These are phyloP conservation scores for Gnomoniopsis smithogilvyi DNA, from an alignment of 2,329 filamentous ascomycete species.

Conservation along the genomic window DNA sequence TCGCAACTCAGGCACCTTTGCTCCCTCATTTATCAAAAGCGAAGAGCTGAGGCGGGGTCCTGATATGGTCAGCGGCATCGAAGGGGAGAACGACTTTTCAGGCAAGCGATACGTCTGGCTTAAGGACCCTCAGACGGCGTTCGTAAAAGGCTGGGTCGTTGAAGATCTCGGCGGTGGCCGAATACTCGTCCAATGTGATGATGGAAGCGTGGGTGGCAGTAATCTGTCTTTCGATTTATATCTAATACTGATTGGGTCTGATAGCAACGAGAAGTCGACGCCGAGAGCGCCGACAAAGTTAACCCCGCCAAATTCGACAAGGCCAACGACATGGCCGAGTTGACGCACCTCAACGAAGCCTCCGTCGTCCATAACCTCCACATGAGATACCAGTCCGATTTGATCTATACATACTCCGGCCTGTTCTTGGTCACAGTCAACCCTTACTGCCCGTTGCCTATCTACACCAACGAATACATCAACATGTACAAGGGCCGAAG, in stretches of 20 bases:
- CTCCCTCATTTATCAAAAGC: slow-evolving; percentile 90
- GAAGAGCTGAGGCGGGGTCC: slow-evolving; percentile 65
- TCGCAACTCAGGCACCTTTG: slow-evolving; percentile 77
- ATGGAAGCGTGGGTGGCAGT: slow-evolving; percentile 68
- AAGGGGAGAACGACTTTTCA: slow-evolving; percentile 98
- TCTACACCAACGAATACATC: slow-evolving; percentile 95
- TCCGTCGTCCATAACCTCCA: slow-evolving; percentile 97
- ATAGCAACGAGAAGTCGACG: slow-evolving; percentile 83
- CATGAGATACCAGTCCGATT: slow-evolving; percentile 88
- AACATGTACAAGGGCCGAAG: slow-evolving; percentile 95
- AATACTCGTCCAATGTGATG: slow-evolving; percentile 87
- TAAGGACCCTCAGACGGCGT: slow-evolving; percentile 80
- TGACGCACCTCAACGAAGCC: slow-evolving; percentile 96
- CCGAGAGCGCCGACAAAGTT: slow-evolving; percentile 93
- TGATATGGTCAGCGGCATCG: slow-evolving; percentile 68
- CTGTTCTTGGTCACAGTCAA: slow-evolving; percentile 97
- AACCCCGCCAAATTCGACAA: slow-evolving; percentile 99
- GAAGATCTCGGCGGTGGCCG: slow-evolving; percentile 69
- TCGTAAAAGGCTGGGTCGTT: slow-evolving; percentile 88
- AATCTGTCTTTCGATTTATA: not conserved
- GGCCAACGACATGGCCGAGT: slow-evolving; percentile 97
- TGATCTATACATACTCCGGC: slow-evolving; percentile 98
- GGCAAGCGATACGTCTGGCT: slow-evolving; percentile 99
- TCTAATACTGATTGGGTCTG: slow-evolving; percentile 20
- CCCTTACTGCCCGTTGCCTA: slow-evolving; percentile 90